Base-by-base conservation (phyloP, 371 early-diverging fungal genomes). In the Mortierella sp. region DNA sequence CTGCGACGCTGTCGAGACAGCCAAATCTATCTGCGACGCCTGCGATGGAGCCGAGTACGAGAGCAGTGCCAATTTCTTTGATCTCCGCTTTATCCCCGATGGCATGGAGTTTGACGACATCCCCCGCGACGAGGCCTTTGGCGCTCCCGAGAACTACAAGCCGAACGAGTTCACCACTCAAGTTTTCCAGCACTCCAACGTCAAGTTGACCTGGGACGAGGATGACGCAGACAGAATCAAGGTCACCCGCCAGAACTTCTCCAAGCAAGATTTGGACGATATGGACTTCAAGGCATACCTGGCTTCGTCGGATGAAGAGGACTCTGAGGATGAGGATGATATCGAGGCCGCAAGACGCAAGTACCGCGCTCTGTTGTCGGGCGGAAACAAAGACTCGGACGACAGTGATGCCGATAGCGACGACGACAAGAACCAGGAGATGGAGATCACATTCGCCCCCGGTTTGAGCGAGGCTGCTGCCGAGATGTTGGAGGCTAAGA, bases 11-110 rank as follows among this genome's bases (percentile, higher is more conserved):
- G 91, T 95, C 1, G 91, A 90, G 72, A 98, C 98, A 2, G 98
- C 99, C 29, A 89, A 90, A 68, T 88, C 93, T 8, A 95, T 99
- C 72, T 97, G 96, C 83, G 87, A 93, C 21, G 89, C 93, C 27
- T 97, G 97, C 84, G 99, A 99, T 87, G 98, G 97, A 18, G 92
- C 96, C 14, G 99, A 99, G 88, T 98, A 95, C 83, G 99, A 99
- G 87, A 92, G 93, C 68, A 95, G 97, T 56, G 94, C 97, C 75
- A 98, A 98, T 90, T 95, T 96, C 78, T 96, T 99, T 81, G 99
- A 99, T 89, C 88, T 99, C 81, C 93, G 99, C n/a, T 99, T 95
- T 92, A 94, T 99, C 74, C 99, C 99, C 63, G 97, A 97, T 82
- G 97, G 94, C 29, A 95, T 96, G 95, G 87, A 84, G 16, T 99